A percentile compares a stretch with the other conserved stretches of the same genome.
These are phyloP conservation scores for Chlamydomonas sphaeroides DNA, from an alignment of 139 green algal genomes.

Conservation along the genomic window DNA sequence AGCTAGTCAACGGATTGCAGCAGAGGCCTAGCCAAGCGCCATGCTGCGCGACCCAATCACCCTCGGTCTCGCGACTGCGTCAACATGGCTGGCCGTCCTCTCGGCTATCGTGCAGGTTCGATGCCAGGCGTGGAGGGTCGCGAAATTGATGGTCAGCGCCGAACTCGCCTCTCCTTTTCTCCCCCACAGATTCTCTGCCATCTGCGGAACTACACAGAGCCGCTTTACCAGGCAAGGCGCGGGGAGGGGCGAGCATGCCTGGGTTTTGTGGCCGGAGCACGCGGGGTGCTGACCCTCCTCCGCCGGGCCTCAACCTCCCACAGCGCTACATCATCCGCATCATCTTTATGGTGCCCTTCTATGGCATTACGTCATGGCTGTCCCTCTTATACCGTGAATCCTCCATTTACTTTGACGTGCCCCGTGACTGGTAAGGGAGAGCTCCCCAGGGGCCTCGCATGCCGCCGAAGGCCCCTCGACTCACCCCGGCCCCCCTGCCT, in stretches of 20 bases:
- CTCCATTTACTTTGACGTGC: constrained; percentile 91
- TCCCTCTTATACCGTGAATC: constrained; percentile 76
- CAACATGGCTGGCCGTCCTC: constrained; percentile 20
- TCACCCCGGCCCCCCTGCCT: too few relatives aligned
- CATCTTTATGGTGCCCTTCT: constrained; percentile 97
- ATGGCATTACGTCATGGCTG: constrained; percentile 83
- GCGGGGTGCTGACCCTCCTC: background rate
- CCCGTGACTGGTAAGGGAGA: constrained; percentile 83
- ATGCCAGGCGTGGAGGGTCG: too few relatives aligned
- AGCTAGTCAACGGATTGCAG: too few relatives aligned
- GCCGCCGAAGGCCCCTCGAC: background rate
- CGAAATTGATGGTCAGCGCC: too few relatives aligned
- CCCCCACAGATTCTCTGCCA: constrained; percentile 89
- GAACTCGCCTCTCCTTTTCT: too few relatives aligned
- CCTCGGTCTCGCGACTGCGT: constrained; percentile 16
- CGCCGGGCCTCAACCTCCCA: background rate
- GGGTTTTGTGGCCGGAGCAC: too few relatives aligned
- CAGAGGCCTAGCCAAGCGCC: too few relatives aligned
- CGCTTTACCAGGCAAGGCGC: constrained; percentile 80
- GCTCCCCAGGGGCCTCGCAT: too few relatives aligned
- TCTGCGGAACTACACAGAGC: constrained; percentile 92
- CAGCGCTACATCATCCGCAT: constrained; percentile 98
- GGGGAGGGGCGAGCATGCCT: too few relatives aligned
- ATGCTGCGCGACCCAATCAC: constrained; percentile 44
- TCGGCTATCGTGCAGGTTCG: constrained; percentile 47